Evolutionary conservation across 352 stramenopile genomes (phyloP), one percentile per base, ranked within the genome.

Genomic region (Globisporangium nagaii): DNA sequence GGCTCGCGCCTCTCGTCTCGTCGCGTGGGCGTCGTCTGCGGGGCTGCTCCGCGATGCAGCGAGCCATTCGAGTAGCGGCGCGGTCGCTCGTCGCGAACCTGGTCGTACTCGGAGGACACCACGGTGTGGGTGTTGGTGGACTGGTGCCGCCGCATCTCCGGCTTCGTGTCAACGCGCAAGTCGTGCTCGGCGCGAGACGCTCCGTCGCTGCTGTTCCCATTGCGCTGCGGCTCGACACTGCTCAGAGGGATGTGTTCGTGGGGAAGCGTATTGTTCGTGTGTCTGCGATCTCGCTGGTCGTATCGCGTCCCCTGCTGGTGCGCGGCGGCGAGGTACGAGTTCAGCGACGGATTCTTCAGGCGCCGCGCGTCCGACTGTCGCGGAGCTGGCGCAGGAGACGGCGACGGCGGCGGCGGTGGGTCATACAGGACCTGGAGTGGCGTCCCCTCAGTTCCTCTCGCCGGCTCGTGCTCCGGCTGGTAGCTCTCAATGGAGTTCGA

Each of bases 381-480:
- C 4, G n/a, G 20, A 30, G 19, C 30, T 36, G n/a, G n/a, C n/a
- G n/a, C n/a, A n/a, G 17, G 13, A 13, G 30, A 19, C 31, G 46
- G 11, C 17, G 46, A 10, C 56, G 56, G 15, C 41, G 52, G n/a
- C 32, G 35, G 52, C 12, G 49, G 35, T 2, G 50, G 20, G 17
- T 65, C 54, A 25, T 73, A 63, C 54, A 77, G 20, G 15, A 58
- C 65, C 66, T 73, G 24, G 28, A 54, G 36, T 47, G 50, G 41
- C 42, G 51, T 20, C 59, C 58, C 20, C 58, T 60, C 22, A 54
- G 69, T 17, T 45, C 39, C 8, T 44, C 30, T 24, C 19, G 15
- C 27, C 10, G 68, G 62, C 31, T 83, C 70, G 19, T 61, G 62
- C 47, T 76, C 70, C 0, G 68, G 70, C 40, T 79, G 67, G 10